Evolutionary conservation across 306 rosid genomes (phyloP), one percentile per base, ranked within the genome.

Genomic region (Prunus campanulata): DNA sequence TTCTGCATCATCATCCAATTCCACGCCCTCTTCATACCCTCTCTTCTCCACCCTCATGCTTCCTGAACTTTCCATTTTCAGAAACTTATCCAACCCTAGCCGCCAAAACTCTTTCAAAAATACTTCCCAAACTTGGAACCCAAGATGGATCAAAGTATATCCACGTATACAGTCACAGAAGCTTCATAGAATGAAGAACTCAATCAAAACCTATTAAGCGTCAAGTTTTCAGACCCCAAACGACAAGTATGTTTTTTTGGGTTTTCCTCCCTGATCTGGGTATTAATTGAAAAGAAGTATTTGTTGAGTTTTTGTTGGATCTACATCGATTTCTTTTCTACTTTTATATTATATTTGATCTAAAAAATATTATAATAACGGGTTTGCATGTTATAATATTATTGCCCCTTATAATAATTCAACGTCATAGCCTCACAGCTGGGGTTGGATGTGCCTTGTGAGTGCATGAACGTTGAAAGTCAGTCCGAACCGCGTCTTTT

Each of bases 21-120:
- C 82, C 30, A 62, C 78, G 57, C 61, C 85, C 18, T 79, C 80
- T n/a, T 84, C 94, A 50, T 79, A 78, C 32, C 79, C 90, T 80
- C 97, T 85, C 86, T 93, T 93, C 66, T 87, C 97, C 24, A 77
- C 74, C 83, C 88, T 79, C 49, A 74, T 80, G 79, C 75, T 80
- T 79, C 82, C 81, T 19, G 91, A 85, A 83, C 90, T 79, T 85
- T 89, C 94, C 96, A 93, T 88, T 82, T 82, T 75, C 44, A 83
- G 89, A 91, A 87, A 68, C 85, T 80, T 80, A 77, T 80, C 82
- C 85, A 76, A 83, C 77, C 74, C 81, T 30, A 39, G 81, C 49
- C 80, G 35, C 74, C 67, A 68, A 35, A 78, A 76, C 49, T n/a
- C 48, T 6, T 68, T 67, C 20, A 66, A 75, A 64, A 39, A 18